These are phyloP conservation scores for Nyctanthes arbortristis DNA, from an alignment of 257 asterid species.

Conservation along the genomic window DNA sequence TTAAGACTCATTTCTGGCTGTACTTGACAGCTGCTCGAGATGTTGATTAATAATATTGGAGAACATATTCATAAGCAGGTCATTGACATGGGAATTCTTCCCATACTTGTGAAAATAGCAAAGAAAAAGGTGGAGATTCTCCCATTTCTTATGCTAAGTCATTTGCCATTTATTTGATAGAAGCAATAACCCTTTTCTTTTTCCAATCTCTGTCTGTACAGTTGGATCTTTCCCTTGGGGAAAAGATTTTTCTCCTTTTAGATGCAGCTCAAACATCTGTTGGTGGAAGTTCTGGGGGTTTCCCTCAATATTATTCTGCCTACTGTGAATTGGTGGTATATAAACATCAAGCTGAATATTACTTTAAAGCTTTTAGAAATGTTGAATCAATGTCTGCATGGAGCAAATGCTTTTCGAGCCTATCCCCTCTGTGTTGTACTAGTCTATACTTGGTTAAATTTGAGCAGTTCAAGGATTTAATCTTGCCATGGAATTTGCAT, in stretches of 20 bases:
- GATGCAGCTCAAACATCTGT: slow-evolving; percentile 98
- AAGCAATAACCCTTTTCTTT: slow-evolving; percentile 7
- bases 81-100: slow-evolving; percentile 73
- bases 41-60: slow-evolving; percentile 91
- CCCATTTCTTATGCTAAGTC: background rate
- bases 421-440: background rate
- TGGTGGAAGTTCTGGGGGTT: slow-evolving; percentile 92
- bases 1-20: slow-evolving; percentile 18
- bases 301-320: slow-evolving; percentile 85
- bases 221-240: slow-evolving; percentile 83
- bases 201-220: slow-evolving; percentile 32
- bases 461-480: background rate
- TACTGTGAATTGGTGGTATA: slow-evolving; percentile 98
- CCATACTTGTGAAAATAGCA: slow-evolving; percentile 80
- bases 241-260: slow-evolving; percentile 81
- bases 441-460: background rate
- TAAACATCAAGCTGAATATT: slow-evolving; percentile 16
- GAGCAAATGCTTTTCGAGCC: slow-evolving; percentile 6
- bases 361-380: background rate
- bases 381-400: slow-evolving; percentile 7
- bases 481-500: too few relatives aligned
- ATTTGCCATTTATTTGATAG: slow-evolving; percentile 11
- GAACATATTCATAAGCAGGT: slow-evolving; percentile 92
- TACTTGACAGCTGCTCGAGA: slow-evolving; percentile 84
- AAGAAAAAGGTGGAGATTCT: slow-evolving; percentile 76